phyloP scores from a whole-genome alignment of 2,329 filamentous ascomycete species.

The Clarireedia paspali region DNA sequence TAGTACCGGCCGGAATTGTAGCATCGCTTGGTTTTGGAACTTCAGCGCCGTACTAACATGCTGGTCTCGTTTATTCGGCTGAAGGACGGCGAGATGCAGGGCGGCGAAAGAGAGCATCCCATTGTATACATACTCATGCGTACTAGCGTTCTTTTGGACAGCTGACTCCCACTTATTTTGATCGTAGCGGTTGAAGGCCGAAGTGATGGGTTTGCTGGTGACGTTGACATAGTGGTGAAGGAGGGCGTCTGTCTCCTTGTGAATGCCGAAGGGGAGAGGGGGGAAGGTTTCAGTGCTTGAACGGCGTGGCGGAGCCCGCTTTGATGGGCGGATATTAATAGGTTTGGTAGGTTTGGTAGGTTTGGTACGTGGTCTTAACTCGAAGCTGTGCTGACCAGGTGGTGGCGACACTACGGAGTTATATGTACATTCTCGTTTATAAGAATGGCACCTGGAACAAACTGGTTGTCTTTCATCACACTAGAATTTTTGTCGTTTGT shows the following conservation, averaged over 20 bases:
- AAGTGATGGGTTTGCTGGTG: background rate
- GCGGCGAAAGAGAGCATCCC: constrained; percentile 5
- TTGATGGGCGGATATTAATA: background rate
- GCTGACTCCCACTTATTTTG: background rate
- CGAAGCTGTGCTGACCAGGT: constrained; percentile 5
- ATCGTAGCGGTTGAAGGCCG: constrained; percentile 1
- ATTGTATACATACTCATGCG: constrained; percentile 3
- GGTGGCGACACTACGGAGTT: background rate
- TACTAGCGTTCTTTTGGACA: background rate
- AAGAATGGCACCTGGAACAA: constrained; percentile 3
- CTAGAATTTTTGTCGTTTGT: background rate
- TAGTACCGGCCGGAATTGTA: background rate
- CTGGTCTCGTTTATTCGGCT: background rate
- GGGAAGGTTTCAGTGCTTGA: background rate
- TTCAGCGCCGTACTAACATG: background rate
- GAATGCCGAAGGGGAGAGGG: background rate
- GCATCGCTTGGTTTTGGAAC: constrained; percentile 1
- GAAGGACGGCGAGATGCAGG: background rate
- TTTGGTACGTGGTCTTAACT: background rate
- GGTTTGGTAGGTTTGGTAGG: background rate
- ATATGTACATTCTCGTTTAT: constrained; percentile 6
- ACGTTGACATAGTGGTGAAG: constrained; percentile 3
- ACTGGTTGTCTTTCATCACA: constrained; percentile 4
- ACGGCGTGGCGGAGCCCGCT: background rate
- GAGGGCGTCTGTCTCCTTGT: background rate